A percentile compares a stretch with the other conserved stretches of the same genome.
Conservation (phyloP, 257 asterid genomes). For the Mitragyna speciosa region DNA sequence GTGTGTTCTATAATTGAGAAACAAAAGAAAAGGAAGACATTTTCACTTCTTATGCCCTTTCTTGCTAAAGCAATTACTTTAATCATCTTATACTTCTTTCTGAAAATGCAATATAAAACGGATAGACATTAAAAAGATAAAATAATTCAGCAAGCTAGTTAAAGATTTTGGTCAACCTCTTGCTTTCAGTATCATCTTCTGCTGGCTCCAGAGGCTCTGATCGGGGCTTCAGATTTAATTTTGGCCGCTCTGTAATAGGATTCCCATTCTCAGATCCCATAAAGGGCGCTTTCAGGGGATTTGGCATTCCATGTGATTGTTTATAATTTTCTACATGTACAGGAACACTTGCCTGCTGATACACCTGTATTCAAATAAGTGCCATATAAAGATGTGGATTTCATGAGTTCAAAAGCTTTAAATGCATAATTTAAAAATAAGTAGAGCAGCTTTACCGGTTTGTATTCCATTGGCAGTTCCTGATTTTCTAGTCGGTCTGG, state of each 20-base stretch:
- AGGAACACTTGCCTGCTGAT: constrained; percentile 47
- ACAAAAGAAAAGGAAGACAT: not conserved
- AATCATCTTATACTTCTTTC: not conserved
- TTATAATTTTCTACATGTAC: constrained; percentile 33
- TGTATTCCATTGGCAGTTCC: constrained; percentile 42
- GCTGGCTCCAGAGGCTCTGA: constrained; percentile 51
- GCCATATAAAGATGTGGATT: constrained; percentile 7
- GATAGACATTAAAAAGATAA: not conserved
- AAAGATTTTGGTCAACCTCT: constrained; percentile 42
- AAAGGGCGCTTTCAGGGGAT: constrained; percentile 34
- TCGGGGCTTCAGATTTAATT: constrained; percentile 70
- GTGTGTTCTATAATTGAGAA: not conserved
- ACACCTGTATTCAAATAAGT: constrained; percentile 34
- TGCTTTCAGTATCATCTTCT: constrained; percentile 47
- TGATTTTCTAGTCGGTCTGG: constrained; percentile 72
- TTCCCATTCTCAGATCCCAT: constrained; percentile 34
- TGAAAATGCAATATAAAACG: not conserved
- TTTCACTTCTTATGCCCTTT: not conserved
- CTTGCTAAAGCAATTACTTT: not conserved
- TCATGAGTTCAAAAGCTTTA: not conserved
- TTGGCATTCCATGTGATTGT: constrained; percentile 37
- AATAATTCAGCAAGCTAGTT: constrained; percentile 12
- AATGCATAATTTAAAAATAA: not conserved
- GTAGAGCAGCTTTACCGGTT: constrained; percentile 45
- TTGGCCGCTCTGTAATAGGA: constrained; percentile 61